These are phyloP conservation scores for Uromyces viciae-fabae DNA, from an alignment of 1,284 basidiomycete genomes.

Conservation along the genomic window DNA sequence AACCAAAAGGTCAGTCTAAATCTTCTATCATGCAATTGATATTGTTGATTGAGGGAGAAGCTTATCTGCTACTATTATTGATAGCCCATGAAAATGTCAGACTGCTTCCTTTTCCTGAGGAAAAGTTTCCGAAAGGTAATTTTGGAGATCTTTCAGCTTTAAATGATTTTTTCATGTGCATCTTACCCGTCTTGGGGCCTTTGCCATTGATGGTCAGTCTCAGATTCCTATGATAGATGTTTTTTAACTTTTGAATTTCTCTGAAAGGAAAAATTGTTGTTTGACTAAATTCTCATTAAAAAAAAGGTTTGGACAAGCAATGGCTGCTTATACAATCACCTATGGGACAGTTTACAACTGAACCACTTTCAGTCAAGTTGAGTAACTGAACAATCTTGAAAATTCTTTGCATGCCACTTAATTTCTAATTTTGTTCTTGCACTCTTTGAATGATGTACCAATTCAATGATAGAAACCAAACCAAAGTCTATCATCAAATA, in stretches of 20 bases:
- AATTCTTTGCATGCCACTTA: not conserved
- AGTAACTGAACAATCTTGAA: conserved; percentile 1
- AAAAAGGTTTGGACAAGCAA: conserved; percentile 70
- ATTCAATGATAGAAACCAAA: conserved; percentile 61
- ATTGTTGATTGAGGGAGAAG: too few species aligned
- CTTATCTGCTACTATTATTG: too few species aligned
- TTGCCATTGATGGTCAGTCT: conserved; percentile 47
- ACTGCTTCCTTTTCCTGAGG: conserved; percentile 82
- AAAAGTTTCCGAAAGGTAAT: conserved; percentile 83
- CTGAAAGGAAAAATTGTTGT: not conserved
- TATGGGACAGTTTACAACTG: conserved; percentile 75
- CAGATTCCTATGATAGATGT: conserved; percentile 48
- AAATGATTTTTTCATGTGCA: conserved; percentile 87
- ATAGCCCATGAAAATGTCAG: conserved; percentile 73
- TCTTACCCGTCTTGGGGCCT: conserved; percentile 75
- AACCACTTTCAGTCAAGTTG: conserved; percentile 72
- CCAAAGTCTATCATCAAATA: conserved; percentile 77
- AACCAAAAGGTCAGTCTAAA: conserved; percentile 80
- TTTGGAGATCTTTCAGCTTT: conserved; percentile 87
- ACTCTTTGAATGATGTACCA: not conserved
- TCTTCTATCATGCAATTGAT: conserved; percentile 90
- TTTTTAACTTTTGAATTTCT: not conserved
- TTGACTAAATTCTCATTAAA: not conserved
- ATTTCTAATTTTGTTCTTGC: not conserved
- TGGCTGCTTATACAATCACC: conserved; percentile 79